phyloP scores from a whole-genome alignment of 2,329 filamentous ascomycete genomes.

The Byssoonygena ceratinophila region DNA sequence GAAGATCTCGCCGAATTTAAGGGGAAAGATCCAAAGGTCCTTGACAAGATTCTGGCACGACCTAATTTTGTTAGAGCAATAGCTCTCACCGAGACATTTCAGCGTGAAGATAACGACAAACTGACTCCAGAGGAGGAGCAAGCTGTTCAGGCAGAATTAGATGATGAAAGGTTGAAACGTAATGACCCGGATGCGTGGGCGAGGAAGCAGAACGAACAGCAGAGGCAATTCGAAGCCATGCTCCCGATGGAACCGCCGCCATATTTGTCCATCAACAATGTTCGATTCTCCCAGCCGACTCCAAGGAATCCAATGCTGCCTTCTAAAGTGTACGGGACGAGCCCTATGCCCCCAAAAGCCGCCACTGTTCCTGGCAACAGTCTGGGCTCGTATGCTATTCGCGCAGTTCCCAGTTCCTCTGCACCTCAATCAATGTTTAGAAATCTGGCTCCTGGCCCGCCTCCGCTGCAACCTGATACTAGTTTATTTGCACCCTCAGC shows the following conservation, averaged over 20 bases:
- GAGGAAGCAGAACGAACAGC: conserved; percentile 18
- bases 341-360: not conserved
- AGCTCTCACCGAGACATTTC: conserved; percentile 60
- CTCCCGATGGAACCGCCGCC: not conserved
- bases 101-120: conserved; percentile 55
- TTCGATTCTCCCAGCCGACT: not conserved
- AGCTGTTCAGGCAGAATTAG: conserved; percentile 42
- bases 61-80: conserved; percentile 37
- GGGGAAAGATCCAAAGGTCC: conserved; percentile 50
- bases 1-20: conserved; percentile 44
- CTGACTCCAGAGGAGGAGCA: conserved; percentile 52
- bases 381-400: not conserved
- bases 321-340: not conserved
- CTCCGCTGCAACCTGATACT: conserved; percentile 21
- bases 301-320: not conserved
- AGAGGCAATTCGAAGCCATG: conserved; percentile 1
- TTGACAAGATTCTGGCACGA: conserved; percentile 46
- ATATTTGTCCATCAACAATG: not conserved
- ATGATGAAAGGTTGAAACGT: conserved; percentile 33
- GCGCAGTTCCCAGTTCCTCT: not conserved
- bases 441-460: conserved; percentile 18
- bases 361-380: not conserved
- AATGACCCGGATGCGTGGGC: conserved; percentile 29
- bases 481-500: conserved; percentile 10
- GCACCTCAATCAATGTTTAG: not conserved